phyloP scores from a whole-genome alignment of 169 alveolate species.

The Theileria luwenshuni region DNA sequence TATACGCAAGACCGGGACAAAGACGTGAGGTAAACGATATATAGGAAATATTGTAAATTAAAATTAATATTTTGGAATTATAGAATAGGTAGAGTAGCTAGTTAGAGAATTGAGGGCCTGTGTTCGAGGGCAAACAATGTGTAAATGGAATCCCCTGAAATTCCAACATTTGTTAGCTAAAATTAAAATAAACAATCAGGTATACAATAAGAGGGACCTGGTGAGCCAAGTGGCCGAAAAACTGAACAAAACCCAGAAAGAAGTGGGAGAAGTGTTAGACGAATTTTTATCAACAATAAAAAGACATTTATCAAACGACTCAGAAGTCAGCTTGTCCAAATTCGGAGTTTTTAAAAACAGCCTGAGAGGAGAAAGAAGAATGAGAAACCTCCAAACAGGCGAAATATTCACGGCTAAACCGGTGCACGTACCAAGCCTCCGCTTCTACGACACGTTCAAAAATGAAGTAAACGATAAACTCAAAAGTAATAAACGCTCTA shows the following conservation, averaged over 20 bases:
- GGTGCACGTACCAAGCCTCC: slow-evolving; percentile 60
- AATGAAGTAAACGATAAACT: slow-evolving; percentile 37
- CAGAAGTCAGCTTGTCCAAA: slow-evolving; percentile 56
- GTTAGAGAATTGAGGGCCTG: no score
- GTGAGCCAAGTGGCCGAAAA: slow-evolving; percentile 59
- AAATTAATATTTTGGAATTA: no score
- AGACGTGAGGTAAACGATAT: background rate
- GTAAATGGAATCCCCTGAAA: background rate
- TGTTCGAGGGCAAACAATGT: background rate
- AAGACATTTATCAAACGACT: slow-evolving; percentile 38
- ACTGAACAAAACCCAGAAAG: slow-evolving; percentile 66
- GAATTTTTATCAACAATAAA: slow-evolving; percentile 41
- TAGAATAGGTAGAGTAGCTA: background rate
- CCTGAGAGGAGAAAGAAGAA: slow-evolving; percentile 57
- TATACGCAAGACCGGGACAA: background rate
- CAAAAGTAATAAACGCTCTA: slow-evolving; percentile 8
- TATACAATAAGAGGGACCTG: slow-evolving; percentile 49
- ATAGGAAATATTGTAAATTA: background rate
- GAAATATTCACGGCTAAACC: slow-evolving; percentile 66
- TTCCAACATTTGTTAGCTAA: background rate
- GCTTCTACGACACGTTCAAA: slow-evolving; percentile 64
- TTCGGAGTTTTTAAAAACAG: slow-evolving; percentile 66
- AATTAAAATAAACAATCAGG: slow-evolving; percentile 12
- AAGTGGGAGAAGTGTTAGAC: slow-evolving; percentile 61
- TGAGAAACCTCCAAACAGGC: slow-evolving; percentile 68